A percentile compares a stretch with the other conserved stretches of the same genome.
These are phyloP conservation scores for Pleurotus tuber-regium DNA, from an alignment of 768 basidiomycete species.

Conservation along the genomic window DNA sequence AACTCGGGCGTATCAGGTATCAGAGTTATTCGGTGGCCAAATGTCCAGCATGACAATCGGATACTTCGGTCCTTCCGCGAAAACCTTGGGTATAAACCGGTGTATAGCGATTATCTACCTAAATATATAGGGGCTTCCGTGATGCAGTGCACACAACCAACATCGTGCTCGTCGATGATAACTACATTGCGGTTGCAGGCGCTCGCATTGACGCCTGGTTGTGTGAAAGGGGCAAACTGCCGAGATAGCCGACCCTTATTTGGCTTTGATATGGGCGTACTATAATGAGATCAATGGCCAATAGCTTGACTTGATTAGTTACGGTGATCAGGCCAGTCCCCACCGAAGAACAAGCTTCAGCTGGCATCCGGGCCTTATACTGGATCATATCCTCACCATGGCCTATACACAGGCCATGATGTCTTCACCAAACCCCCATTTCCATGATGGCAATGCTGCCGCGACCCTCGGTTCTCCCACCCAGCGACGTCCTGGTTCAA, in stretches of 20 bases:
- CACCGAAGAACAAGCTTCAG: background rate
- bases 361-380: no score
- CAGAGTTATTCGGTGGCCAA: no score
- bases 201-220: no score
- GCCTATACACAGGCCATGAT: constrained; percentile 40
- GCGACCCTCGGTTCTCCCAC: constrained; percentile 25
- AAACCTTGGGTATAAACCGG: background rate
- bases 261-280: background rate
- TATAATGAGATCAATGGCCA: constrained; percentile 7
- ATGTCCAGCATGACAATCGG: no score
- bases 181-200: background rate
- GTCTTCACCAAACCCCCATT: constrained; percentile 7
- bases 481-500: constrained; percentile 40
- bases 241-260: constrained; percentile 5
- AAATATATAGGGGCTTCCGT: no score
- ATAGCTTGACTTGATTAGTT: background rate
- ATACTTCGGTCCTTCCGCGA: background rate
- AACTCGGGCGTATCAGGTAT: no score
- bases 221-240: no score
- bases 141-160: no score
- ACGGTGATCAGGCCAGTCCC: constrained; percentile 10
- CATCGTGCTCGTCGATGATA: no score
- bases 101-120: no score
- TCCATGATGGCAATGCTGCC: constrained; percentile 28
- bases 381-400: constrained; percentile 23